Evolutionary conservation across 306 rosid genomes (phyloP), one percentile per base, ranked within the genome.

Genomic region (Sophora flavescens): DNA sequence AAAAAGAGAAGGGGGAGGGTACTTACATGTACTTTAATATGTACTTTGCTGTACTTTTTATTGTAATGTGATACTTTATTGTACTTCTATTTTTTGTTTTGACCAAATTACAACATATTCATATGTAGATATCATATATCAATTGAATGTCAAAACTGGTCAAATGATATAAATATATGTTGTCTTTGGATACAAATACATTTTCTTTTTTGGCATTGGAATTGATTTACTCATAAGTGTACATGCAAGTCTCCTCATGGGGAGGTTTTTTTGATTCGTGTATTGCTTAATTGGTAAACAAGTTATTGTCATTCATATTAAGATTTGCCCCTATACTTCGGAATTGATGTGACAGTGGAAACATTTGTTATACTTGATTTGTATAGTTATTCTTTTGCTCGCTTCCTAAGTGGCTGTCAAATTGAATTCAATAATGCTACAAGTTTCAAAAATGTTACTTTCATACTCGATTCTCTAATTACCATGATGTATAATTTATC

Each of bases 111-210:
- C 72, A 68, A 9, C 64, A 68, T 68, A 67, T 72, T 72, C 51
- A 35, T 39, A 54, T 62, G 85, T 77, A 72, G 74, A 76, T 82
- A 66, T 76, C 38, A 33, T n/a, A n/a, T n/a, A 53, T 47, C 33
- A 26, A 1, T 72, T 81, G 66, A 62, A 74, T 56, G 33, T n/a
- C 22, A 47, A 36, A 77, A 71, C 35, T 33, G n/a, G 63, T 80
- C 74, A 60, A 71, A 66, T 72, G 85, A 71, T 39, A 74, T 72
- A 50, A 56, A 44, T 63, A 17, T 56, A 15, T 71, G 48, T 42
- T 59, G 66, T 57, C 70, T 35, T 16, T 26, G 4, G 22, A 11
- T 13, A 9, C 6, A 41, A 1, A 22, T 6, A 39, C 6, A 9
- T 33, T 14, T 45, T 53, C 33, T 39, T 28, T 76, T 52, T 72